Evolutionary conservation across 192 early-diverging fungal species (phyloP).

Genomic region (Podila verticillata): DNA sequence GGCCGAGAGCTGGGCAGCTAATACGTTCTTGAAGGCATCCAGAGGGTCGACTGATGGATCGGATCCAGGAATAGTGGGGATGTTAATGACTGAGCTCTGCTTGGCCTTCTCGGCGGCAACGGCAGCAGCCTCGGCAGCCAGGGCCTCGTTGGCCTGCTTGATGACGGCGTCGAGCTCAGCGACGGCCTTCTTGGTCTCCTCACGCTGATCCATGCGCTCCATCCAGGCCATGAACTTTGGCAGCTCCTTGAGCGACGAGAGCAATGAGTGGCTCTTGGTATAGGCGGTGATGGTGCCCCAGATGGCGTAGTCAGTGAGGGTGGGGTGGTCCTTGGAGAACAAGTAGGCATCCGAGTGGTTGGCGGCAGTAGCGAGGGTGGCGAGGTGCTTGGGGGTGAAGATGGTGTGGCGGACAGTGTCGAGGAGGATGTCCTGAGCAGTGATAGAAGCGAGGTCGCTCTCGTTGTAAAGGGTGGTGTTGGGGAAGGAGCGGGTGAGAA

Average conservation of each 20-base stretch:
- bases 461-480: slow-evolving; percentile 30
- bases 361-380: slow-evolving; percentile 46
- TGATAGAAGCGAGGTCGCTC: slow-evolving; percentile 4
- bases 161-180: slow-evolving; percentile 23
- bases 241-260: slow-evolving; percentile 43
- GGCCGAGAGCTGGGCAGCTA: slow-evolving; percentile 66
- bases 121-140: slow-evolving; percentile 26
- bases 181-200: slow-evolving; percentile 33
- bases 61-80: slow-evolving; percentile 51
- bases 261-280: slow-evolving; percentile 37
- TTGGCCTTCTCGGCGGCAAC: slow-evolving; percentile 41
- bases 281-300: slow-evolving; percentile 53
- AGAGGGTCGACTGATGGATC: slow-evolving; percentile 59
- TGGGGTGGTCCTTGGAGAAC: slow-evolving; percentile 34
- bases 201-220: slow-evolving; percentile 33
- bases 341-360: slow-evolving; percentile 35
- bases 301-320: slow-evolving; percentile 49
- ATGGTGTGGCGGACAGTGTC: slow-evolving; percentile 46
- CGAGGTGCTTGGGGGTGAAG: slow-evolving; percentile 46
- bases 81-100: slow-evolving; percentile 26
- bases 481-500: slow-evolving; percentile 31
- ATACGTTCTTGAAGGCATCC: slow-evolving; percentile 73
- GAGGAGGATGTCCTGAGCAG: slow-evolving; percentile 38
- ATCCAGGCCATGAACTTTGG: slow-evolving; percentile 39
- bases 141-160: slow-evolving; percentile 25